These are phyloP conservation scores for Nicotiana noctiflora DNA, from an alignment of 257 asterid genomes.

Conservation along the genomic window DNA sequence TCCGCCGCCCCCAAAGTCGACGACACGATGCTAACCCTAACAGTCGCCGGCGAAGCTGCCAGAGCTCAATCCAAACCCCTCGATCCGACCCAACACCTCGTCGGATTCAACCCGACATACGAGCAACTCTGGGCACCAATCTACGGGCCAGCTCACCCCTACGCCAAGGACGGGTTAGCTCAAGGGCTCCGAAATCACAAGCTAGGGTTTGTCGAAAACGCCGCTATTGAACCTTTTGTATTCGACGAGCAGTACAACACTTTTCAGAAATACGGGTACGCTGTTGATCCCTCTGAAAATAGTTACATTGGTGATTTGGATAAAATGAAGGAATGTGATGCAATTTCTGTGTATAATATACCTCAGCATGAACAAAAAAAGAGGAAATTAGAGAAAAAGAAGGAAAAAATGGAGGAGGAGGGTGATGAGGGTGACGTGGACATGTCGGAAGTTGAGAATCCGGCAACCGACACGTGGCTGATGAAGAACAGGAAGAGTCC, in stretches of 20 bases:
- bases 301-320: conserved; percentile 72
- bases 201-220: conserved; percentile 86
- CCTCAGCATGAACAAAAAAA: conserved; percentile 79
- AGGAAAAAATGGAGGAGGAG: conserved; percentile 63
- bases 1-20: conserved; percentile 91
- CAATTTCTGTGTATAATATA: conserved; percentile 71
- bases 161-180: conserved; percentile 94
- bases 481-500: conserved; percentile 79
- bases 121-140: conserved; percentile 98
- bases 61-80: conserved; percentile 56
- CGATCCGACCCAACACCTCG: conserved; percentile 87
- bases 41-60: conserved; percentile 56
- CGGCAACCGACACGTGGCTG: conserved; percentile 78
- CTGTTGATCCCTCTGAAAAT: conserved; percentile 83
- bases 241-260: conserved; percentile 98
- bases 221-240: conserved; percentile 66
- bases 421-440: conserved; percentile 39
- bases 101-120: conserved; percentile 79
- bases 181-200: conserved; percentile 96
- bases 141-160: conserved; percentile 89
- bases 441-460: conserved; percentile 54
- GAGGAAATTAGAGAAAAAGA: conserved; percentile 75
- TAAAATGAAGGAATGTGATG: conserved; percentile 45
- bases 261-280: conserved; percentile 81
- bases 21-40: conserved; percentile 84